Evolutionary conservation across 768 basidiomycete species (phyloP).

Genomic region (Dendrothele bispora): DNA sequence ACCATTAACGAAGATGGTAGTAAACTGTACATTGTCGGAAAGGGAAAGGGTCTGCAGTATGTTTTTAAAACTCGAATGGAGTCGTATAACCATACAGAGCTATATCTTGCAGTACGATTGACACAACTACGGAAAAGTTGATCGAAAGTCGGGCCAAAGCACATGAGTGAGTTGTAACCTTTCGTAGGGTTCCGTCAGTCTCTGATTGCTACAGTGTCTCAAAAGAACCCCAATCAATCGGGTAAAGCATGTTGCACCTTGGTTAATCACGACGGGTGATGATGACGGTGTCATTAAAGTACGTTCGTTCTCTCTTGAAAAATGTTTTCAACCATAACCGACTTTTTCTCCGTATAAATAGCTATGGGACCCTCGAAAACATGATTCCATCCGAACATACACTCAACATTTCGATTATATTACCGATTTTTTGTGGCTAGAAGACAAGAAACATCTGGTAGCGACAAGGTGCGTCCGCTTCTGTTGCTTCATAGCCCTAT

Average conservation of each 20-base stretch:
- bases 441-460: slow-evolving; percentile 81
- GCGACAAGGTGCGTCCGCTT: slow-evolving; percentile 70
- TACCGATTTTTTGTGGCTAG: slow-evolving; percentile 86
- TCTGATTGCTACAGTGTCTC: slow-evolving; percentile 32
- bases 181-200: slow-evolving; percentile 8
- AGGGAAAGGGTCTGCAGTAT: slow-evolving; percentile 77
- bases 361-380: slow-evolving; percentile 88
- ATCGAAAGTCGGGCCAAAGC: slow-evolving; percentile 48
- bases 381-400: slow-evolving; percentile 63
- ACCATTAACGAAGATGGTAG: slow-evolving; percentile 66
- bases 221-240: slow-evolving; percentile 83
- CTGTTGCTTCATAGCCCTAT: slow-evolving; percentile 6
- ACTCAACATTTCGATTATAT: slow-evolving; percentile 94
- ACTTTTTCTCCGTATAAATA: slow-evolving; percentile 26
- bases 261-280: slow-evolving; percentile 83
- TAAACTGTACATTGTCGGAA: slow-evolving; percentile 76
- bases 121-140: slow-evolving; percentile 57
- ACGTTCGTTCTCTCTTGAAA: slow-evolving; percentile 17
- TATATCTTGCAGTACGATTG: slow-evolving; percentile 52
- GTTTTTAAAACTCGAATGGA: slow-evolving; percentile 27
- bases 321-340: neutral
- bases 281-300: slow-evolving; percentile 96
- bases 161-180: slow-evolving; percentile 61
- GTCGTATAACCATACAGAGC: slow-evolving; percentile 9
- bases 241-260: slow-evolving; percentile 66